Conservation (phyloP, 2,329 filamentous ascomycete genomes). For the Clonostachys rosea region DNA sequence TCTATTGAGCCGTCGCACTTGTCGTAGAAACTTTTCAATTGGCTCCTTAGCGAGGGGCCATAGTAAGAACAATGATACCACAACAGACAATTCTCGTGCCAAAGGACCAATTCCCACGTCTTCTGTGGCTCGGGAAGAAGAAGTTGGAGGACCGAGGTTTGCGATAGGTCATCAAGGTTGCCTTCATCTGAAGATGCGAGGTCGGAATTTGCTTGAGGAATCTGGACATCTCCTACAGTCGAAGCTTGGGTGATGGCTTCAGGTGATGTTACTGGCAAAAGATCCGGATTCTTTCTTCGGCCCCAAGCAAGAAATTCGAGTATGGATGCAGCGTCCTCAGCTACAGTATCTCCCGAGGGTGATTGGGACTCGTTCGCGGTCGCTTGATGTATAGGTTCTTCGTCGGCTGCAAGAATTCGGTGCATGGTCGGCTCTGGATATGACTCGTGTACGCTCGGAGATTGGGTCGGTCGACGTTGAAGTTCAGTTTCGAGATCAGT, state of each 20-base stretch:
- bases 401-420: not conserved
- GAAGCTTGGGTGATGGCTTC: constrained; percentile 2
- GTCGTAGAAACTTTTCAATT: constrained; percentile 28
- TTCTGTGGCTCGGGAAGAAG: constrained; percentile 10
- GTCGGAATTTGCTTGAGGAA: no score
- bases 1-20: constrained; percentile 21
- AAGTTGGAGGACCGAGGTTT: constrained; percentile 10
- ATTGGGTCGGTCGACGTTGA: not conserved
- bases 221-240: no score
- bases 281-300: constrained; percentile 30
- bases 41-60: constrained; percentile 23
- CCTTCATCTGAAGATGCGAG: not conserved
- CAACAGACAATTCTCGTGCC: constrained; percentile 11
- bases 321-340: constrained; percentile 33
- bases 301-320: constrained; percentile 44
- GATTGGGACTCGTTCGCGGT: not conserved
- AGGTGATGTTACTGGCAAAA: constrained; percentile 11
- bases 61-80: constrained; percentile 16
- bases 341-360: not conserved
- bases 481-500: not conserved
- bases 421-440: not conserved
- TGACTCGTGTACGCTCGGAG: not conserved
- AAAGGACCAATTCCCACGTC: constrained; percentile 12
- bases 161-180: not conserved
- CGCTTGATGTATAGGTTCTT: not conserved